Conservation (phyloP, 2,329 filamentous ascomycete species). For the Diaporthe sp. region DNA sequence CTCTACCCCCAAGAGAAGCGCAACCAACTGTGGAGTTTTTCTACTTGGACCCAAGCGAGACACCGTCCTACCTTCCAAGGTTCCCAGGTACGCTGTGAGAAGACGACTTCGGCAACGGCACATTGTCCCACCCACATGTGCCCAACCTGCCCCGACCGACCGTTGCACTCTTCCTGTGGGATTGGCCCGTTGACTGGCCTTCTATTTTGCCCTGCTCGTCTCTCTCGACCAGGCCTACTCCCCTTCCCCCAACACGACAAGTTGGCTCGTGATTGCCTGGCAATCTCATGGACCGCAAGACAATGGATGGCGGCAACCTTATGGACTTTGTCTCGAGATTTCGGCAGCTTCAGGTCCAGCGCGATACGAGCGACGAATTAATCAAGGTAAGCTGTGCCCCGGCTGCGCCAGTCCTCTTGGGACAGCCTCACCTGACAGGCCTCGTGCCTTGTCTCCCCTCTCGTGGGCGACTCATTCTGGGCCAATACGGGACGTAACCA, state of each 20-base stretch:
- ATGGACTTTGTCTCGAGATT: slow-evolving; percentile 63
- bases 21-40: slow-evolving; percentile 10
- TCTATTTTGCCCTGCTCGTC: background rate
- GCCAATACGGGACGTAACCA: background rate
- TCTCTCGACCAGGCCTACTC: background rate
- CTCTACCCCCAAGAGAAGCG: background rate
- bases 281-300: slow-evolving; percentile 35
- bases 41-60: slow-evolving; percentile 14
- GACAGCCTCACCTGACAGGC: background rate
- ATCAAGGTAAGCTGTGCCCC: slow-evolving; percentile 59
- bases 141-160: slow-evolving; percentile 18
- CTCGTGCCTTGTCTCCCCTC: background rate
- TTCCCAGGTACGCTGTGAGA: background rate
- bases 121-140: slow-evolving; percentile 5
- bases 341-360: slow-evolving; percentile 57
- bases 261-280: slow-evolving; percentile 4
- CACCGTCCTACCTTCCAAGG: slow-evolving; percentile 5
- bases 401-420: background rate
- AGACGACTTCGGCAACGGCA: slow-evolving; percentile 10
- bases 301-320: slow-evolving; percentile 30
- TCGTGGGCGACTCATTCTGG: background rate
- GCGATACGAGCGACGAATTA: slow-evolving; percentile 59
- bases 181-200: background rate
- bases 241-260: background rate
- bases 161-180: slow-evolving; percentile 1